phyloP scores from a whole-genome alignment of 305 asterid genomes.

The Fraxinus albicans region DNA sequence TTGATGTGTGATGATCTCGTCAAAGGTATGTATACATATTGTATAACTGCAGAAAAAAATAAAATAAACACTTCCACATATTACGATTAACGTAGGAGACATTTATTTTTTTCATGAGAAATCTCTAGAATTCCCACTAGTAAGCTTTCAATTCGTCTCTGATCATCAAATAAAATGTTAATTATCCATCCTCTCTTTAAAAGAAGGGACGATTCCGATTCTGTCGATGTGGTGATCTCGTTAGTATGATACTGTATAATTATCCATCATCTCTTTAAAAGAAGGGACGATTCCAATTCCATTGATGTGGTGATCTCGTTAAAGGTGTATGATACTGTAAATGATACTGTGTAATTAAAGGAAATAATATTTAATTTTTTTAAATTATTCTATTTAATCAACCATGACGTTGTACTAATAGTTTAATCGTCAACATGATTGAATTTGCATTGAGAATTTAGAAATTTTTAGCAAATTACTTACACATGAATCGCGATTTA shows the following conservation, averaged over 20 bases:
- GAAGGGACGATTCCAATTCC: neutral
- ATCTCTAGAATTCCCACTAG: neutral
- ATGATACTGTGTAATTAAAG: no score
- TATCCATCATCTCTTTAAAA: neutral
- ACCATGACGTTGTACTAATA: neutral
- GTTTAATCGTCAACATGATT: neutral
- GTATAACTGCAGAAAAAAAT: neutral
- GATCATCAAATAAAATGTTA: neutral
- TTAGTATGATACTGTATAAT: no score
- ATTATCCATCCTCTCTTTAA: neutral
- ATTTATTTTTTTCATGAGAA: neutral
- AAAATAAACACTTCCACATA: neutral
- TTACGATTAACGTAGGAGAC: neutral
- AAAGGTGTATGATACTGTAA: no score
- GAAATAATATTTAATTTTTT: neutral
- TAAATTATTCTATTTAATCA: neutral
- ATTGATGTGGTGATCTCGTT: neutral
- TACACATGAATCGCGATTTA: constrained; percentile 23
- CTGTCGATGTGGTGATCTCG: neutral
- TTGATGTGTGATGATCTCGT: neutral
- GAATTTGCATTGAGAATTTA: neutral
- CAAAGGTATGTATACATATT: neutral
- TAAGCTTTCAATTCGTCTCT: neutral
- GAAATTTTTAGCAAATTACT: neutral
- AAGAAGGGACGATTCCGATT: neutral